These are phyloP conservation scores for Jasminum sambac DNA, from an alignment of 257 asterid species.

Conservation along the genomic window DNA sequence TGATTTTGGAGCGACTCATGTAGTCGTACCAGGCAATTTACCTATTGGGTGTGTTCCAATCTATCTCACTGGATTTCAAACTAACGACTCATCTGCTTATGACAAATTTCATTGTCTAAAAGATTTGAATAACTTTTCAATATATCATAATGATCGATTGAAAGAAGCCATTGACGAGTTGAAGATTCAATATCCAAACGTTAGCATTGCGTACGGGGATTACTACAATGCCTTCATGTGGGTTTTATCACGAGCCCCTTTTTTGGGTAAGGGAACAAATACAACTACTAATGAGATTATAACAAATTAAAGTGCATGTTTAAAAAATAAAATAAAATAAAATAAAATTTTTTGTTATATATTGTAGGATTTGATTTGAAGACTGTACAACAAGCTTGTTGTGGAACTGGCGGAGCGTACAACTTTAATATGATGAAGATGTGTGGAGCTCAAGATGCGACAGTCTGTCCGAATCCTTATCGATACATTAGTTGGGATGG, in stretches of 20 bases:
- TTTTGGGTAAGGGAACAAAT: neutral
- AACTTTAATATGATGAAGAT: conserved; percentile 11
- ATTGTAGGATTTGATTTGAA: conserved; percentile 9
- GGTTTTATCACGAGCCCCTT: neutral
- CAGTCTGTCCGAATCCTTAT: conserved; percentile 7
- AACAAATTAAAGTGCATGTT: too few species aligned
- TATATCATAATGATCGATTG: neutral
- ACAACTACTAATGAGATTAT: too few species aligned
- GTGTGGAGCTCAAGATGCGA: neutral
- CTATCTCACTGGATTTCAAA: conserved; percentile 14
- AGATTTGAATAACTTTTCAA: conserved; percentile 3
- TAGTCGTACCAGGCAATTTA: conserved; percentile 24
- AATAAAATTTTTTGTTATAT: too few species aligned
- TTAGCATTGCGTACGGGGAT: conserved; percentile 23
- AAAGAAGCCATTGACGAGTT: neutral
- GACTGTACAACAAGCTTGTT: conserved; percentile 16
- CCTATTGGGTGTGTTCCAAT: conserved; percentile 26
- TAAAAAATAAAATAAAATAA: too few species aligned
- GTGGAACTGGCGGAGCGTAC: conserved; percentile 26
- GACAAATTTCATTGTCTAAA: conserved; percentile 7
- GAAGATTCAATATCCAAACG: neutral
- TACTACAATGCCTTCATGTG: conserved; percentile 22
- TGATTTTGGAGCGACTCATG: conserved; percentile 18
- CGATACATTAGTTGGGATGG: conserved; percentile 29
- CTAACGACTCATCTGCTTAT: neutral